Evolutionary conservation across 768 basidiomycete species (phyloP).

Genomic region (Termitomyces sp.): DNA sequence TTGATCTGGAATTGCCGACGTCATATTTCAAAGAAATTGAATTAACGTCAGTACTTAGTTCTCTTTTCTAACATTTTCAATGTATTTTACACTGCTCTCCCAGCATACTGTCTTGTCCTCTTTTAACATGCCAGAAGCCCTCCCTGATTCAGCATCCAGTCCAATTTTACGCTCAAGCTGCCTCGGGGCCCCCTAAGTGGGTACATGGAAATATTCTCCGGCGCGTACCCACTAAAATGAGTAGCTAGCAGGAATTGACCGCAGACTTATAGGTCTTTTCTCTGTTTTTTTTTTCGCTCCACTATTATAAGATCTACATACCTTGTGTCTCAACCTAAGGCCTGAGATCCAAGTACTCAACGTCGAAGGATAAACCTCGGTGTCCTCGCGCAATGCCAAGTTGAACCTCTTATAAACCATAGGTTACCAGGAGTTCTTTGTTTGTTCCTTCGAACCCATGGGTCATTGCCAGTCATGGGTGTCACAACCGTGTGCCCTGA

Average conservation of each 20-base stretch:
- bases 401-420: neutral
- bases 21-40: no score
- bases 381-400: neutral
- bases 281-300: neutral
- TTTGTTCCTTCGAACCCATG: neutral
- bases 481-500: neutral
- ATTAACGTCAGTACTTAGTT: no score
- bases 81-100: no score
- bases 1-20: no score
- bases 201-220: no score
- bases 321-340: neutral
- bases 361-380: conserved; percentile 16
- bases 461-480: neutral
- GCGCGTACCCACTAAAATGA: no score
- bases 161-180: neutral
- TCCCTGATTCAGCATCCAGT: no score
- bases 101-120: neutral
- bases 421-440: neutral
- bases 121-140: neutral
- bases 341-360: neutral
- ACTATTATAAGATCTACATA: neutral
- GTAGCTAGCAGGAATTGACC: no score
- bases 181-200: neutral
- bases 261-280: no score
- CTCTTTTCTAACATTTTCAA: no score